Conservation (phyloP, 345 rosid species). For the Nephelium lappaceum region DNA sequence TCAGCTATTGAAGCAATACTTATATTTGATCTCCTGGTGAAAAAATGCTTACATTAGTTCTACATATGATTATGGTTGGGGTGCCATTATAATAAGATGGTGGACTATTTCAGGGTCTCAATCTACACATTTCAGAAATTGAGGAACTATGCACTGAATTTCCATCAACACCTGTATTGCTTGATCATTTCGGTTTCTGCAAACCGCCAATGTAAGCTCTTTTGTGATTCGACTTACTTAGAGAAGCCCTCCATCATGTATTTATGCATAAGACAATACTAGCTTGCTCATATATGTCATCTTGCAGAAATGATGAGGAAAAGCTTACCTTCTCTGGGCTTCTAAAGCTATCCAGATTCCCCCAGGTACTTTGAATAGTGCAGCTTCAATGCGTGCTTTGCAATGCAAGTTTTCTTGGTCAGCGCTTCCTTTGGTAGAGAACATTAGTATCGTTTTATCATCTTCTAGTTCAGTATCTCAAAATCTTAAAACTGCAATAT, state of each 20-base stretch:
- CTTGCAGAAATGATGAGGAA: conserved; percentile 73
- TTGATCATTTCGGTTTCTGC: conserved; percentile 95
- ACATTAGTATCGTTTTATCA: not conserved
- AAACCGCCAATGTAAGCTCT: conserved; percentile 68
- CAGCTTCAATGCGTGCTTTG: not conserved
- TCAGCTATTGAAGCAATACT: not conserved
- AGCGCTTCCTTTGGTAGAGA: not conserved
- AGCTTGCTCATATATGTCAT: conserved; percentile 16
- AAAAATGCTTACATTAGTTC: not conserved
- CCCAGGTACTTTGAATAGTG: conserved; percentile 52
- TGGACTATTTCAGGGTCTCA: conserved; percentile 63
- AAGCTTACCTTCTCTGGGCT: conserved; percentile 59
- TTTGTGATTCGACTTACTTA: conserved; percentile 13
- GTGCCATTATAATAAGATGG: conserved; percentile 2
- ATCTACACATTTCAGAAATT: conserved; percentile 76
- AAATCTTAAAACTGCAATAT: not conserved
- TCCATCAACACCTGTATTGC: conserved; percentile 70
- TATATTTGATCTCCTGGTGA: conserved; percentile 3
- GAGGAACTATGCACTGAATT: conserved; percentile 77
- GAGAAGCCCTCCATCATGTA: conserved; percentile 16
- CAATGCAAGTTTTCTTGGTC: not conserved
- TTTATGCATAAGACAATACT: not conserved
- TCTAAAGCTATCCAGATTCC: conserved; percentile 74
- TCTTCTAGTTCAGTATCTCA: not conserved
- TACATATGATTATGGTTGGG: not conserved